A percentile compares a stretch with the other conserved stretches of the same genome.
Evolutionary conservation across 2,329 filamentous ascomycete genomes (phyloP).

Genomic region (Colletotrichum brevisporum): DNA sequence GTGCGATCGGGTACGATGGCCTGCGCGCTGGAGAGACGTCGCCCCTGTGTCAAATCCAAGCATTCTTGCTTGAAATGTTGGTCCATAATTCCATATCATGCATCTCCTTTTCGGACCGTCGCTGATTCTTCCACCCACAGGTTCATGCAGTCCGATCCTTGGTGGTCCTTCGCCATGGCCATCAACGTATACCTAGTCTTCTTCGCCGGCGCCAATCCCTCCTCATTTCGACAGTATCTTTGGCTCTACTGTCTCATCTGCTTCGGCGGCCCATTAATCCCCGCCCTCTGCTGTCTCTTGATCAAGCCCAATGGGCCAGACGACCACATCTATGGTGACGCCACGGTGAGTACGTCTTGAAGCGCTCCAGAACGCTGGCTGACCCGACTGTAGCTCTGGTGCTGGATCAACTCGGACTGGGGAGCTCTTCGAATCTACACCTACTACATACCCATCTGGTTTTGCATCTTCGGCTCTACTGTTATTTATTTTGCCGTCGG

Average conservation of each 20-base stretch:
- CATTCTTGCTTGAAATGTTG: conserved; percentile 77
- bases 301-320: conserved; percentile 49
- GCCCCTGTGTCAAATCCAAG: conserved; percentile 72
- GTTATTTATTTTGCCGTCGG: conserved; percentile 71
- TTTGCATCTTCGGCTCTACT: conserved; percentile 69
- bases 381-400: conserved; percentile 65
- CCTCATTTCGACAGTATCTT: conserved; percentile 79
- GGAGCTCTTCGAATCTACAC: conserved; percentile 71
- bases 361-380: neutral
- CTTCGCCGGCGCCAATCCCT: conserved; percentile 71
- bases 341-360: conserved; percentile 60
- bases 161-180: conserved; percentile 87
- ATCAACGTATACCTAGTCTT: conserved; percentile 83
- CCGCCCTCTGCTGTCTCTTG: conserved; percentile 76
- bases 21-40: conserved; percentile 67
- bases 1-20: conserved; percentile 78
- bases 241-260: conserved; percentile 79
- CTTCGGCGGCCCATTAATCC: conserved; percentile 79
- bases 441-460: conserved; percentile 74
- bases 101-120: neutral
- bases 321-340: conserved; percentile 65
- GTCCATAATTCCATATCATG: conserved; percentile 57
- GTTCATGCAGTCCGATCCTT: conserved; percentile 83
- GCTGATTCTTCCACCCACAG: conserved; percentile 55
- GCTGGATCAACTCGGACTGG: conserved; percentile 70